Conservation (phyloP, 805 yeast genomes). For the Lipomyces spencermartinsiae region DNA sequence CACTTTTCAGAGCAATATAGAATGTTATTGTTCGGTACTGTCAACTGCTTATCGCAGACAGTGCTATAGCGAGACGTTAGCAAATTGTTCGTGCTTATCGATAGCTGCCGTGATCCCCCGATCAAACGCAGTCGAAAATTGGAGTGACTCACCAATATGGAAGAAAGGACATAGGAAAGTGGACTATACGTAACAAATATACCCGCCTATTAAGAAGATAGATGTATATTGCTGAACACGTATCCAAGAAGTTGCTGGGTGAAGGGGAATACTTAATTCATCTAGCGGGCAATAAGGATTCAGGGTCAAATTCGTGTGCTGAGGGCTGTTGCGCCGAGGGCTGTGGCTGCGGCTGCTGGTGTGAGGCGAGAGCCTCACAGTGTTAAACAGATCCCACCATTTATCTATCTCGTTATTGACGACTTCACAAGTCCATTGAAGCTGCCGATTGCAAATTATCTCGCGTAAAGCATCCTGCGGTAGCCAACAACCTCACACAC, state of each 20-base stretch:
- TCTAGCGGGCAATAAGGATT: not conserved
- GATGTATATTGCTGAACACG: not conserved
- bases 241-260: not conserved
- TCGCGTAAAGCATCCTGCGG: too few relatives aligned
- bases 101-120: not conserved
- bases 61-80: constrained; percentile 17
- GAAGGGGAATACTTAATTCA: not conserved
- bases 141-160: constrained; percentile 26
- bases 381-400: too few relatives aligned
- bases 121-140: not conserved
- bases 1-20: constrained; percentile 32
- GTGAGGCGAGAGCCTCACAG: too few relatives aligned
- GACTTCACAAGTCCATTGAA: too few relatives aligned
- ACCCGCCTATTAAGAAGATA: not conserved
- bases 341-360: not conserved
- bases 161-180: constrained; percentile 23
- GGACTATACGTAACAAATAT: not conserved
- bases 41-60: constrained; percentile 29
- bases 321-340: not conserved
- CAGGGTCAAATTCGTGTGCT: not conserved
- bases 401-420: too few relatives aligned
- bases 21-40: constrained; percentile 20
- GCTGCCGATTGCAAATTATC: not conserved
- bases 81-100: not conserved
- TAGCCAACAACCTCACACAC: too few relatives aligned